These are phyloP conservation scores for Vigna reflexopilosa DNA, from an alignment of 306 rosid genomes.

Conservation along the genomic window DNA sequence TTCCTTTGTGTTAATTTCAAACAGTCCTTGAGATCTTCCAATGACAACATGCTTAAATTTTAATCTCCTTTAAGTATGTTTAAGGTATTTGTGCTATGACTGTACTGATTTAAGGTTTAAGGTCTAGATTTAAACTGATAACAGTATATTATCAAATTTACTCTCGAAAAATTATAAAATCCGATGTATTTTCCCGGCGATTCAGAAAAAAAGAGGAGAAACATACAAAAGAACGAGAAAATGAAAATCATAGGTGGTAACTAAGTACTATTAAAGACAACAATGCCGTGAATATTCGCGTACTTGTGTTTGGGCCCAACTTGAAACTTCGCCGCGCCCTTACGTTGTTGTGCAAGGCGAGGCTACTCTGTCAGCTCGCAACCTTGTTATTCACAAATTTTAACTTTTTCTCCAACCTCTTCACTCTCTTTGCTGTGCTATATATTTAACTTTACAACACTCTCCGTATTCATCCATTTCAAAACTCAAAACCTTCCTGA, in stretches of 20 bases:
- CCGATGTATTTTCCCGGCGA: too few relatives aligned
- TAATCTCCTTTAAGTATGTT: too few relatives aligned
- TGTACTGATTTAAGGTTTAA: too few relatives aligned
- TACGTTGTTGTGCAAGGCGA: neutral
- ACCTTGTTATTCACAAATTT: constrained; percentile 43
- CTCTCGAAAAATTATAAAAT: too few relatives aligned
- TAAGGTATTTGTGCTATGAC: too few relatives aligned
- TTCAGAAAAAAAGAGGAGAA: neutral
- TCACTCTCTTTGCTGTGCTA: neutral
- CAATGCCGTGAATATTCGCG: constrained; percentile 38
- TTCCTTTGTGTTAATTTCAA: too few relatives aligned
- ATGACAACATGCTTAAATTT: too few relatives aligned
- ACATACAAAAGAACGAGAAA: neutral
- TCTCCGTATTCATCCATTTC: neutral
- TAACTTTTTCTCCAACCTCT: neutral
- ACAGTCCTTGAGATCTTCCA: too few relatives aligned
- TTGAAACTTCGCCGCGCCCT: constrained; percentile 40
- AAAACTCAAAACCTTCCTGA: neutral
- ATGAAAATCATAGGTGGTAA: neutral
- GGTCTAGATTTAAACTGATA: too few relatives aligned
- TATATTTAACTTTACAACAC: constrained; percentile 11
- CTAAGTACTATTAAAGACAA: neutral
- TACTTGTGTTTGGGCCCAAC: constrained; percentile 18
- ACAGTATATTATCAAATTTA: too few relatives aligned
- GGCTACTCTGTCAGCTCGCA: neutral